Evolutionary conservation across 1,284 basidiomycete genomes (phyloP), one percentile per base, ranked within the genome.

Genomic region (Ganoderma multipileum): DNA sequence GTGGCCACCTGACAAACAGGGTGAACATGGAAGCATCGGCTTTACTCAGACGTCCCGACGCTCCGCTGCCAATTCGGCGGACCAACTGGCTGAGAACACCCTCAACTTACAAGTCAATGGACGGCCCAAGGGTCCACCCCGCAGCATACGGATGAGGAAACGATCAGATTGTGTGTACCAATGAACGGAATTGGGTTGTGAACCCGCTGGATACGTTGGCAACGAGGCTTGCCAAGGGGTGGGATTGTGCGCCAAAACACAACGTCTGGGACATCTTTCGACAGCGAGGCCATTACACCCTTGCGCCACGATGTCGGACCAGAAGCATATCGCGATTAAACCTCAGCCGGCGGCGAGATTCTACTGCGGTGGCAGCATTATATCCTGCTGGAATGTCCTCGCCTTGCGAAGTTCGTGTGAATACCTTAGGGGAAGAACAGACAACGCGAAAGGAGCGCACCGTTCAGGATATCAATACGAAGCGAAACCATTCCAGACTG

Each of bases 351-450:
- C 38, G 57, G 57, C 11, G 54, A 26, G 23, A 55, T 4, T 28
- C 54, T 18, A 20, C 54, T 65, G 57, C 54, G 42, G 42, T 18
- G 47, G 54, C 20, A 28, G 38, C 33, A 39, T 63, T n/a, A 7
- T 30, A 23, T 54, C 38, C 23, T 33, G 44, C 47, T 33, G 36
- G 23, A 16, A 39, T 60, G 38, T 42, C 23, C 7, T 7, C 58
- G 36, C 26, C 38, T 60, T 12, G 38, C 38, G 38, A 60, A 60
- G 38, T 39, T 28, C 58, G 38, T 60, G 58, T 39, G 58, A 60
- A 41, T 55, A 41, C 14, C 23, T 2, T 1, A 16, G 38, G 38
- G 39, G 57, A 58, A 18, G 20, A 39, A 30, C 30, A 18, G 36
- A 26, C 8, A 30, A 47, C 28, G 61, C 61, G 42, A 63, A 44